phyloP scores from a whole-genome alignment of 257 asterid genomes.

The Marsdenia floribunda region DNA sequence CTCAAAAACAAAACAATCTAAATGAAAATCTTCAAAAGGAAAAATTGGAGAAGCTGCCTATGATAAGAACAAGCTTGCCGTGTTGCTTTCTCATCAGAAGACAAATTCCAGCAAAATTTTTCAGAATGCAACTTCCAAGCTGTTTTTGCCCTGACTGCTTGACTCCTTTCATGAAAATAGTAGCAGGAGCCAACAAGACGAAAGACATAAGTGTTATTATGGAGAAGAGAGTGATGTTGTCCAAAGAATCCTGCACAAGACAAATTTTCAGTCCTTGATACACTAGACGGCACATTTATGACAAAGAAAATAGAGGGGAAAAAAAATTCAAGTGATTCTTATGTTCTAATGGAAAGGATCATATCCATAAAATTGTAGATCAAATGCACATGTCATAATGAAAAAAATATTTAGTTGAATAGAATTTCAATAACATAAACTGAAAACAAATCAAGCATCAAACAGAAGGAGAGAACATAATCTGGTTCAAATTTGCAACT shows the following conservation, averaged over 20 bases:
- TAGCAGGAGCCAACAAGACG: slow-evolving; percentile 40
- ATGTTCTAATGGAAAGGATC: not conserved
- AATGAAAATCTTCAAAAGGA: not conserved
- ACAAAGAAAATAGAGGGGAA: not conserved
- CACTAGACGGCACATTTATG: not conserved
- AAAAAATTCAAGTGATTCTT: not conserved
- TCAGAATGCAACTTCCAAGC: slow-evolving; percentile 29
- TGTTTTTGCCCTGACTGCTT: slow-evolving; percentile 59
- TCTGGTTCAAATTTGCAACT: no score
- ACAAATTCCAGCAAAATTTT: slow-evolving; percentile 32
- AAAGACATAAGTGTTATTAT: slow-evolving; percentile 52
- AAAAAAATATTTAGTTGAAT: not conserved
- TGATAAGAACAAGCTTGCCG: not conserved
- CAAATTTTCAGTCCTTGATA: slow-evolving; percentile 8
- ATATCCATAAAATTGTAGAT: not conserved
- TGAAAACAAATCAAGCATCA: not conserved
- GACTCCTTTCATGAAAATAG: slow-evolving; percentile 45
- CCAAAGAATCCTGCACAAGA: slow-evolving; percentile 43
- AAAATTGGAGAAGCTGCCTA: not conserved
- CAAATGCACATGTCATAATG: not conserved
- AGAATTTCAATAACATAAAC: not conserved
- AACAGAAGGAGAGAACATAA: not conserved
- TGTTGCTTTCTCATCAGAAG: slow-evolving; percentile 21
- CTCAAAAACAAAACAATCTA: not conserved
- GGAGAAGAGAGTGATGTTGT: slow-evolving; percentile 48